Evolutionary conservation across 345 rosid genomes (phyloP), one percentile per base, ranked within the genome.

Genomic region (Pugionium dolabratum): DNA sequence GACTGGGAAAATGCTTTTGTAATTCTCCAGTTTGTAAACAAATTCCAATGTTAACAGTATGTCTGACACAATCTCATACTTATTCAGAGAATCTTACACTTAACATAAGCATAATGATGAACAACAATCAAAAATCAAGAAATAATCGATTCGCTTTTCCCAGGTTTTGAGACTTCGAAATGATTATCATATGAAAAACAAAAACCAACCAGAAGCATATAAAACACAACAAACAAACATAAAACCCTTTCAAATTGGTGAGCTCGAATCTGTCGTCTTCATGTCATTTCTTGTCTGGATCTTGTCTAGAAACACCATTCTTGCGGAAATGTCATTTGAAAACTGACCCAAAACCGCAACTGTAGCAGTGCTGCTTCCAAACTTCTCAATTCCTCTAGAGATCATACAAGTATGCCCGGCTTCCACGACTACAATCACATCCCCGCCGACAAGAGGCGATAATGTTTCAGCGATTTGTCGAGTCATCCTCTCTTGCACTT

Each of bases 401-500:
- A 89, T 87, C 95, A 89, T 87, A 74, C 98, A 89, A 33, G 82
- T 82, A 72, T 89, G 98, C 40, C 59, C 67, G 32, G 97, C 97
- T 73, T 87, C 91, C 60, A 79, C 90, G 48, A 86, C 84, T 9
- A 86, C 88, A 64, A 87, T 87, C 57, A 85, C 82, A 76, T 89
- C 88, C 10, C 84, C 88, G 37, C 83, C 89, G 29, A 82, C 71
- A 27, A 79, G 25, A 2, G 86, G 79, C 6, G 90, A 78, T 42
- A 78, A 73, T 3, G 90, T 80, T 69, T 92, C 86, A 2, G 91
- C 89, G 48, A 89, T 87, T 78, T 92, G 91, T 76, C 84, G 72
- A 35, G 93, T 86, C 30, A 89, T 85, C 55, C 95, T 82, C 74
- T 92, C 96, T 75, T 89, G 97, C 64, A 92, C 93, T 70, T 89